Conservation (phyloP, 495 filamentous ascomycete species). For the Parmelia sp. region DNA sequence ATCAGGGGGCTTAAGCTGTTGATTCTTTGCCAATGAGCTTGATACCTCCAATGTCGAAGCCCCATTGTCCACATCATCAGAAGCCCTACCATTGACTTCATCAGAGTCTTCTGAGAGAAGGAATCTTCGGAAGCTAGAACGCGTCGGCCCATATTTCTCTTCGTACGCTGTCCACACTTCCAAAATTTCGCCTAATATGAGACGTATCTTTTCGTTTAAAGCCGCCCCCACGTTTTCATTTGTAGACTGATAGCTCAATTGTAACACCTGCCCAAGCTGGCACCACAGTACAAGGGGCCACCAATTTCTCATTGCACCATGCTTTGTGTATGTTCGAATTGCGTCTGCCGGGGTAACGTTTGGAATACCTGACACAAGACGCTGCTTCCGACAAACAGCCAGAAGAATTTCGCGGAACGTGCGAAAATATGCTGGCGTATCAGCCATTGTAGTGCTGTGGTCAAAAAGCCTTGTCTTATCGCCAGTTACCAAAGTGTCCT, state of each 20-base stretch:
- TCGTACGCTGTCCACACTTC: slow-evolving; percentile 9
- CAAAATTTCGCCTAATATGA: slow-evolving; percentile 7
- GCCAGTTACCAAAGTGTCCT: not conserved
- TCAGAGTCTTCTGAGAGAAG: not conserved
- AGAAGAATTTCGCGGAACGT: slow-evolving; percentile 15
- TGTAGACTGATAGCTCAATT: slow-evolving; percentile 1
- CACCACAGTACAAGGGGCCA: slow-evolving; percentile 19
- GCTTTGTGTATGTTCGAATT: slow-evolving; percentile 12
- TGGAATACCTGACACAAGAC: slow-evolving; percentile 1
- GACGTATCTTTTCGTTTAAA: not conserved
- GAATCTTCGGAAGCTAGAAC: not conserved
- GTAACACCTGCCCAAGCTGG: slow-evolving; percentile 14
- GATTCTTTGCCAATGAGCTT: not conserved
- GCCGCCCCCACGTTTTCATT: not conserved
- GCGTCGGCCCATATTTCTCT: not conserved
- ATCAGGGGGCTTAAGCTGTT: not conserved
- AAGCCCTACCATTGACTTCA: too few relatives aligned
- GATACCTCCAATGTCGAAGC: not conserved
- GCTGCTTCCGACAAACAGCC: slow-evolving; percentile 10
- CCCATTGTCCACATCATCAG: not conserved
- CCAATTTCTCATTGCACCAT: slow-evolving; percentile 18
- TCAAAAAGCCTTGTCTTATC: not conserved
- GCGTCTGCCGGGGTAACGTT: slow-evolving; percentile 14
- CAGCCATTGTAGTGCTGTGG: not conserved
- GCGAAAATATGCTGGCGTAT: not conserved